phyloP scores from a whole-genome alignment of 1,284 basidiomycete genomes.

The Vanrija humicola region DNA sequence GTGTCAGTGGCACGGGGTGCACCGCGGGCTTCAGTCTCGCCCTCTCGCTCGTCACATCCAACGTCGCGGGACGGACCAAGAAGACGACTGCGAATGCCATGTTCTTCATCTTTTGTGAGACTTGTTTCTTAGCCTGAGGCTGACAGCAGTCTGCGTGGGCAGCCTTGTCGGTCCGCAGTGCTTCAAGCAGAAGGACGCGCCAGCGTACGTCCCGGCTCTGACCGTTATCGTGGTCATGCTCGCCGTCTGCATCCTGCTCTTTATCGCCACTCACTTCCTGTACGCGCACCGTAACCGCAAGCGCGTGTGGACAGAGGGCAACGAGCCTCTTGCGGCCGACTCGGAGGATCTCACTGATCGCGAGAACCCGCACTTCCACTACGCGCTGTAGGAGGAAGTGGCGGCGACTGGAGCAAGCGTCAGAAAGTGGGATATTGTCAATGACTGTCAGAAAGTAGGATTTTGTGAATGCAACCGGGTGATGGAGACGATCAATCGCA shows the following conservation, averaged over 20 bases:
- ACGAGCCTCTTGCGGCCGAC: no score
- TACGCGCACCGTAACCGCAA: neutral
- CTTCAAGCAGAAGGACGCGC: conserved; percentile 6
- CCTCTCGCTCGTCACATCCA: conserved; percentile 6
- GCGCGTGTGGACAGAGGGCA: no score
- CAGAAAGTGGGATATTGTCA: no score
- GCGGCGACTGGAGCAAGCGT: no score
- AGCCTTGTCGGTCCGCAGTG: conserved; percentile 13
- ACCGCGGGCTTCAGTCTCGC: neutral
- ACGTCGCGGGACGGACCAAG: conserved; percentile 24
- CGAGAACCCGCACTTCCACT: conserved; percentile 1
- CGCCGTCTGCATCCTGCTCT: neutral
- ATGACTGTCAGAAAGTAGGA: no score
- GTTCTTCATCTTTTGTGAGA: conserved; percentile 7
- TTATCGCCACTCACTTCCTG: neutral
- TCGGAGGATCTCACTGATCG: conserved; percentile 1
- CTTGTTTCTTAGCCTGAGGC: no score
- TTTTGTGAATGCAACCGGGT: no score
- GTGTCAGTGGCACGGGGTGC: no score
- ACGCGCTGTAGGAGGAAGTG: neutral
- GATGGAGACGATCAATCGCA: no score
- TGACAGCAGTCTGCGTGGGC: neutral
- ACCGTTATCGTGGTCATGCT: neutral
- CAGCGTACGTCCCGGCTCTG: conserved; percentile 3
- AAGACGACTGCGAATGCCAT: conserved; percentile 17